These are phyloP conservation scores for Oemleria cerasiformis DNA, from an alignment of 306 rosid genomes.

Conservation along the genomic window DNA sequence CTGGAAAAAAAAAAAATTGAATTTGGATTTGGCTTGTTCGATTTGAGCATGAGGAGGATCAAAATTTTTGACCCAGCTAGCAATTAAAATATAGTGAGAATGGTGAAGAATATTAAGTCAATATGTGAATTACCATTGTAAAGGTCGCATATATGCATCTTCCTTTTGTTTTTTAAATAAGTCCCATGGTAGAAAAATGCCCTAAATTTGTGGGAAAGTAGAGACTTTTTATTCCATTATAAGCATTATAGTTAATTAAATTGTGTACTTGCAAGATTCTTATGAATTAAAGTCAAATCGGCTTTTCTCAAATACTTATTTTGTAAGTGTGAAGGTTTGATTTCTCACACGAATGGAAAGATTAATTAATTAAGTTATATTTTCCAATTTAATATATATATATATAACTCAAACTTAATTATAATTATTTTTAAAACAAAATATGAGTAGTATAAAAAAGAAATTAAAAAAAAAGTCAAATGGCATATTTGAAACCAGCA, in stretches of 20 bases:
- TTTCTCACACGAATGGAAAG: too few relatives aligned
- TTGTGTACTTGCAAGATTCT: neutral
- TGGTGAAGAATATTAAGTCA: neutral
- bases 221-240: neutral
- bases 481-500: neutral
- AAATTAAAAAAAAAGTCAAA: neutral
- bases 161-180: too few relatives aligned
- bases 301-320: too few relatives aligned
- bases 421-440: too few relatives aligned
- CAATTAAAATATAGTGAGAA: neutral
- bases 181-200: neutral
- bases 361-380: too few relatives aligned
- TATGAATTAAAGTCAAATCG: neutral
- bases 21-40: conserved; percentile 9
- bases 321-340: too few relatives aligned
- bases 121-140: neutral
- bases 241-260: too few relatives aligned
- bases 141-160: too few relatives aligned
- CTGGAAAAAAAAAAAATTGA: neutral
- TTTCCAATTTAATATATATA: too few relatives aligned
- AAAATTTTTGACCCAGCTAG: neutral
- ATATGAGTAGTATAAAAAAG: too few relatives aligned
- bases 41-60: neutral
- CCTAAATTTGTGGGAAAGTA: neutral
- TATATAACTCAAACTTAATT: too few relatives aligned